Evolutionary conservation across 495 filamentous ascomycete species (phyloP), one percentile per base, ranked within the genome.

Genomic region (Bathelium albidoporum): DNA sequence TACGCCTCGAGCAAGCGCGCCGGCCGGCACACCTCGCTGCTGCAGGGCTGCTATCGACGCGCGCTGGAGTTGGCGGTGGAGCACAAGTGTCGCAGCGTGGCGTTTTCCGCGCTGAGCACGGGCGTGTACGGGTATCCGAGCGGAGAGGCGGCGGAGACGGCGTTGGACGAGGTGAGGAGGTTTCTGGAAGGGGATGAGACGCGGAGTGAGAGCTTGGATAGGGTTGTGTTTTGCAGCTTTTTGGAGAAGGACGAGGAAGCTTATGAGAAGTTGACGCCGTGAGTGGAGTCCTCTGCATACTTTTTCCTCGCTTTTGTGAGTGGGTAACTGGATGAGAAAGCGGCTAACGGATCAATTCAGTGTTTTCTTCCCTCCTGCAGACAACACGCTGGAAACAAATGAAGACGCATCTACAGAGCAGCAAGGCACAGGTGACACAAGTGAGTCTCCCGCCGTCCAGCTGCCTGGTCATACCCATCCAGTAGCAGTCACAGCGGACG

Each of bases 91-190:
- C 82, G 79, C 69, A 87, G 81, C 59, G 83, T 98, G 61, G 94
- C 90, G 0, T 97, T 98, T 69, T 81, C 83, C 28, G 86, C 84
- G 36, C 75, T 98, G 59, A 94, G 90, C 68, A 96, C 93, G 11
- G 94, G 94, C 1, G 71, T 95, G 0, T 97, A 95, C 72, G 90
- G 91, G 7, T 98, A 95, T 71, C 93, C 92, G 2, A 87, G 83
- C 69, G 63, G 69, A 1, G 78, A 85, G 32, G 94, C 93, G 16
- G 90, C 90, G 1, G 69, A 75, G 24, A 78, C 83, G 44, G 94
- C 89, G 1, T 73, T 87, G 60, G 75, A 79, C 36, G 84, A 89
- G 12, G 87, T 95, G 20, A 83, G 86, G 58, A 73, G 77, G 32
- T 97, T 90, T 69, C 69, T 97, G 63, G 83, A 86, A n/a, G n/a